phyloP scores from a whole-genome alignment of 768 basidiomycete genomes.

The Termitomyces sp. region DNA sequence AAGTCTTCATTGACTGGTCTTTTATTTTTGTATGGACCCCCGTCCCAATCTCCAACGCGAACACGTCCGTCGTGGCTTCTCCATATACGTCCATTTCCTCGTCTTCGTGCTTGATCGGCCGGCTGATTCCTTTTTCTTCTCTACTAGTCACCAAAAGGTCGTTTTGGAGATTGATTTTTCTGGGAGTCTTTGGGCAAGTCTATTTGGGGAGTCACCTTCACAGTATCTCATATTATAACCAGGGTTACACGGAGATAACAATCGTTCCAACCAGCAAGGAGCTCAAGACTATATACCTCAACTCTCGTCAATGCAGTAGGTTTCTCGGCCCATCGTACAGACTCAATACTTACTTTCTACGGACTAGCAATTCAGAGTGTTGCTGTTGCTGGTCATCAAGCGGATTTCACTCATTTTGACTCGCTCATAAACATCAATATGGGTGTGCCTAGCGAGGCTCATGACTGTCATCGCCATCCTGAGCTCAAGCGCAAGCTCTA shows the following conservation, averaged over 20 bases:
- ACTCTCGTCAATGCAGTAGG: constrained; percentile 87
- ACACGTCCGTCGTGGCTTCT: constrained; percentile 78
- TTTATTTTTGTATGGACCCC: constrained; percentile 41
- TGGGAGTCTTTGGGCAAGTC: constrained; percentile 76
- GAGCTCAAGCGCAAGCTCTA: constrained; percentile 93
- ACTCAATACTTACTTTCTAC: constrained; percentile 17
- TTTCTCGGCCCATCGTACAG: constrained; percentile 12
- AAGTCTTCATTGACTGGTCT: constrained; percentile 26
- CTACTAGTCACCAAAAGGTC: constrained; percentile 95
- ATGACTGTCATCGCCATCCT: constrained; percentile 85
- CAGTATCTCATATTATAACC: constrained; percentile 20
- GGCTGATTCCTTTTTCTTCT: constrained; percentile 49
- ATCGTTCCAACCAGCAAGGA: constrained; percentile 77
- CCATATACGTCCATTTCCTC: constrained; percentile 70
- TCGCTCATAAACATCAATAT: constrained; percentile 64
- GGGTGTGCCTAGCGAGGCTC: constrained; percentile 47
- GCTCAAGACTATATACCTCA: constrained; percentile 80
- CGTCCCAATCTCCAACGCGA: constrained; percentile 69
- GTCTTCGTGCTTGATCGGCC: constrained; percentile 16
- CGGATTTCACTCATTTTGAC: constrained; percentile 80
- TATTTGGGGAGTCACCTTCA: constrained; percentile 6
- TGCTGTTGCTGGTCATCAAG: constrained; percentile 64
- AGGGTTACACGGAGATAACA: constrained; percentile 95
- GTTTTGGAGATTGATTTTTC: constrained; percentile 92
- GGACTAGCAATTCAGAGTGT: constrained; percentile 66